Base-by-base conservation (phyloP, 1,284 basidiomycete species). In the Ustilago curta region DNA sequence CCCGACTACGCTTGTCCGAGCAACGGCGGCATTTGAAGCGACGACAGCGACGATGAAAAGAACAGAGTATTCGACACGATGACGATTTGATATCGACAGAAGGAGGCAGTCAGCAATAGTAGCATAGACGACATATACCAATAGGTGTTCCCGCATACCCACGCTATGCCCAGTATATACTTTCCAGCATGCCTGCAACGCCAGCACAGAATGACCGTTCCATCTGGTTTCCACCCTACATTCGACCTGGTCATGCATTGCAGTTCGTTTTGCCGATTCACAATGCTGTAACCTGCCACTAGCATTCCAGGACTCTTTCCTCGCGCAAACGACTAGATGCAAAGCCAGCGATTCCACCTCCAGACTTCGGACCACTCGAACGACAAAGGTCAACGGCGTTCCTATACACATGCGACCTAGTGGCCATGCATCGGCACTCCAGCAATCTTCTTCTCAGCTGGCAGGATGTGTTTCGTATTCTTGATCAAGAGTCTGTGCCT, bases 401-500 rank as follows among this genome's bases (percentile, higher is more conserved):
- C 4, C 16, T 19, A 8, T n/a, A 37, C 5, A n/a, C 16, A 12
- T 50, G 23, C 48, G 4, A 9, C 31, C 12, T 8, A 14, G 12
- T 6, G n/a, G 4, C 16, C 7, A 27, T 18, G n/a, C 53, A 25
- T 14, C 47, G 35, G 16, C 35, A 6, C 9, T 27, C 44, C 37
- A 19, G 23, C 25, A 37, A 16, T 37, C 2, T 11, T 18, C 27
- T 9, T 27, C 59, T n/a, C 60, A 60, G 70, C 58, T 63, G 63
- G 69, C 59, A 69, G 65, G 65, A 73, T 21, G 55, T 65, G 58
- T 35, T 47, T 50, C 21, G 40, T 32, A 37, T 47, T 73, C 65
- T 73, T 59, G 65, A 58, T 61, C 70, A 69, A 73, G 70, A 64
- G 70, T 73, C 70, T 73, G 70, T 73, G 58, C 70, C 70, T 73